Base-by-base conservation (phyloP, 371 early-diverging fungal species). In the Apophysomyces ossiformis region DNA sequence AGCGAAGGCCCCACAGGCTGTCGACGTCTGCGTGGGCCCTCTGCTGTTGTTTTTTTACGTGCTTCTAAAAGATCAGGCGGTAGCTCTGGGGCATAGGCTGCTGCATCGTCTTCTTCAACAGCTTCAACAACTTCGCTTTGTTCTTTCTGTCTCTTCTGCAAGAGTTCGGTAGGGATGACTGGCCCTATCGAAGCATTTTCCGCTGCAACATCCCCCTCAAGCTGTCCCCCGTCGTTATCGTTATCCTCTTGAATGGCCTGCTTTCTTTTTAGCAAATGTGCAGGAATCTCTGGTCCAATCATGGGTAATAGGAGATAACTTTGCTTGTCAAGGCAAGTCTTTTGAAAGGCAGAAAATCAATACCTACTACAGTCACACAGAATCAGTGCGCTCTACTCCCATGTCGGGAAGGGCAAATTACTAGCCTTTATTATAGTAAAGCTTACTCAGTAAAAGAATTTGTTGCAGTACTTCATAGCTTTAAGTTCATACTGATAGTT, bases 11-110 rank as follows among this genome's bases (percentile, higher is more conserved):
- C 85, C 11, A 82, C 63, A 15, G 79, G 79, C 21, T 77, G 73
- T 45, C 78, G 78, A 59, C 81, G 58, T 39, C 77, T 67, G n/a
- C 62, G 56, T 16, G 37, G 43, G 8, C 18, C 63, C 66, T 39
- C 58, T 18, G 8, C 63, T 60, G 26, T 63, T 18, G 44, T 63
- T 32, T 69, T 57, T 46, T 60, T 64, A 35, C 80, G 78, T 57
- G 78, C 79, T 41, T 78, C 73, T 4, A 85, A 37, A 9, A 87
- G 67, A 65, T 87, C 87, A 63, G 87, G 87, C 7, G 87, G 87
- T 2, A 87, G 68, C 9, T 69, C 85, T n/a, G 87, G 87, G 6
- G 81, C 76, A 77, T 73, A 87, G 5, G 78, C 85, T 35, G 80
- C 80, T 13, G 74, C 57, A 63, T 77, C 63, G 7, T 60, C 75